Evolutionary conservation across 805 yeast genomes (phyloP).

Genomic region (Candida parachauliodes): DNA sequence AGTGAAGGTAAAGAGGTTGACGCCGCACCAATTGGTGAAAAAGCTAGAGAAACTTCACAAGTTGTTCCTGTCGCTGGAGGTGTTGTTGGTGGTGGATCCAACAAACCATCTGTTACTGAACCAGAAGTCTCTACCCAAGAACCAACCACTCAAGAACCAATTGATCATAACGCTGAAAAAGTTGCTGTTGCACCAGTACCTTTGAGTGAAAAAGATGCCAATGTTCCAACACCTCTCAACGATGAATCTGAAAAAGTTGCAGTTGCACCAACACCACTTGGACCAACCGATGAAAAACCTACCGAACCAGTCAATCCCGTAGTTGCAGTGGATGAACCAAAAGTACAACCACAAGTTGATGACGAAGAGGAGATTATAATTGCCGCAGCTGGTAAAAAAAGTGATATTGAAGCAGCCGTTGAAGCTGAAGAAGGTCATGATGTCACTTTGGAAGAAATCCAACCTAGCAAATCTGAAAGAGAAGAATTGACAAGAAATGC

Average conservation of each 20-base stretch:
- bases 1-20: conserved; percentile 18
- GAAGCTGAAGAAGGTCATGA: conserved; percentile 33
- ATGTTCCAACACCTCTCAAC: background rate
- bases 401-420: conserved; percentile 31
- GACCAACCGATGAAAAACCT: conserved; percentile 12
- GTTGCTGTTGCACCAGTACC: conserved; percentile 14
- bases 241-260: background rate
- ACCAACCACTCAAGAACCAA: too few relatives aligned
- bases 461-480: conserved; percentile 39
- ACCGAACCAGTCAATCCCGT: background rate
- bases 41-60: conserved; percentile 9
- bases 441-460: conserved; percentile 38
- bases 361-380: conserved; percentile 33
- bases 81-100: conserved; percentile 6
- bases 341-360: background rate
- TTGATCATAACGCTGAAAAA: background rate
- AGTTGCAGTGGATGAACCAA: background rate
- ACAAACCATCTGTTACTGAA: background rate
- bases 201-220: conserved; percentile 9
- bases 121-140: conserved; percentile 2
- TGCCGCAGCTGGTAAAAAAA: conserved; percentile 34
- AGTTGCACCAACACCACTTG: conserved; percentile 11
- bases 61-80: conserved; percentile 6
- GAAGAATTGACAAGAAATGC: conserved; percentile 35
- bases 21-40: conserved; percentile 18